Percentiles rank a stretch among this genome's conserved stretches.
phyloP scores from a whole-genome alignment of 768 basidiomycete species.

The Clitopilus passeckerianus region DNA sequence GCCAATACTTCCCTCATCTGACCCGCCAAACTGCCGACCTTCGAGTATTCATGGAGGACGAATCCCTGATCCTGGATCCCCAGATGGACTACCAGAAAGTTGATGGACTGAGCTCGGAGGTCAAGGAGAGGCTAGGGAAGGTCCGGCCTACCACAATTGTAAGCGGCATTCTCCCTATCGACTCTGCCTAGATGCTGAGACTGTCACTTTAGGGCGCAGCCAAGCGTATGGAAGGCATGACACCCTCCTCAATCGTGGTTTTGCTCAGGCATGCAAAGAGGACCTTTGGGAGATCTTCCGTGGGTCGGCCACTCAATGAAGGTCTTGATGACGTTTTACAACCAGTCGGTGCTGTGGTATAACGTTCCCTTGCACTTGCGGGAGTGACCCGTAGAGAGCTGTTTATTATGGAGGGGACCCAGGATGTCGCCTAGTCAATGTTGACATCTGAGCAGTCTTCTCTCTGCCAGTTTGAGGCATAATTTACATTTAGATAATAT shows the following conservation, averaged over 20 bases:
- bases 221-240: constrained; percentile 92
- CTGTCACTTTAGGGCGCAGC: constrained; percentile 67
- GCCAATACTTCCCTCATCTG: constrained; percentile 58
- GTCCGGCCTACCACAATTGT: constrained; percentile 66
- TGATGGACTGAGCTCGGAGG: constrained; percentile 70
- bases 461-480: no score
- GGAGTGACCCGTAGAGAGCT: no score
- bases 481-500: no score
- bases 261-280: constrained; percentile 62
- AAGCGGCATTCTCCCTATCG: constrained; percentile 28
- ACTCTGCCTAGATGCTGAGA: background rate
- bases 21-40: constrained; percentile 74
- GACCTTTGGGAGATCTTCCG: constrained; percentile 15
- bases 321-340: no score
- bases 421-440: no score
- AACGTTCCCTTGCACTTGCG: no score
- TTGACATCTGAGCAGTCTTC: no score
- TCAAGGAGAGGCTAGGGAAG: constrained; percentile 55
- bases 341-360: no score
- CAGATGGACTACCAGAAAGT: constrained; percentile 65
- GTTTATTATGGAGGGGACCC: no score
- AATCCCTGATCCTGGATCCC: constrained; percentile 63
- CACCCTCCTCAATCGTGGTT: constrained; percentile 67
- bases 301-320: background rate
- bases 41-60: constrained; percentile 69